Evolutionary conservation across 345 rosid genomes (phyloP).

Genomic region (Pistacia atlantica): DNA sequence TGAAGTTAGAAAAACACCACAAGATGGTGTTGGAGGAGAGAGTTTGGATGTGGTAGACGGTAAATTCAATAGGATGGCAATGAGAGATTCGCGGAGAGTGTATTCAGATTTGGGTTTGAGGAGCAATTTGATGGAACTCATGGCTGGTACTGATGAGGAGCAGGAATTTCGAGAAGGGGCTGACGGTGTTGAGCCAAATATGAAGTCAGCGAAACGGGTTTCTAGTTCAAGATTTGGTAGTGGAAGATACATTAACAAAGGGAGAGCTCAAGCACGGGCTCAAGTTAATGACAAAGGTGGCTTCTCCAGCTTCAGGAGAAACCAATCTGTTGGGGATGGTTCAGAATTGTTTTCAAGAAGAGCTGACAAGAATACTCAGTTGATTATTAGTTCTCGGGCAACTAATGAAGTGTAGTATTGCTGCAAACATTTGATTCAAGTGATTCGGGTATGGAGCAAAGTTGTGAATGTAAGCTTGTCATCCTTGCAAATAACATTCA

Average conservation of each 20-base stretch:
- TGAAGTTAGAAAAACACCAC: constrained; percentile 40
- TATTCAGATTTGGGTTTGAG: constrained; percentile 76
- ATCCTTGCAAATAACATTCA: constrained; percentile 29
- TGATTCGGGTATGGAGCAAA: constrained; percentile 21
- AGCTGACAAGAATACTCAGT: constrained; percentile 18
- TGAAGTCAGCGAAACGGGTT: constrained; percentile 27
- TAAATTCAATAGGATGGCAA: constrained; percentile 25
- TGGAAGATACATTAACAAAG: constrained; percentile 31
- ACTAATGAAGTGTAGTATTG: constrained; percentile 20
- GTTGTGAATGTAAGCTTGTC: constrained; percentile 28
- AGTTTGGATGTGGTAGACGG: constrained; percentile 37
- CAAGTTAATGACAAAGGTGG: constrained; percentile 19
- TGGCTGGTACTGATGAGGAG: constrained; percentile 50
- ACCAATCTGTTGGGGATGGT: constrained; percentile 40
- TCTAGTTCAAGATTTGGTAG: constrained; percentile 47
- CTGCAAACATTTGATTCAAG: constrained; percentile 4
- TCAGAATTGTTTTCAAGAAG: constrained; percentile 31
- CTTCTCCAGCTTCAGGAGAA: constrained; percentile 21
- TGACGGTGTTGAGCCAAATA: constrained; percentile 19
- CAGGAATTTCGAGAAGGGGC: constrained; percentile 30
- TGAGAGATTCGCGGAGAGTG: constrained; percentile 54
- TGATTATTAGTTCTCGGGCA: constrained; percentile 25
- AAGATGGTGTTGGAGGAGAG: constrained; percentile 27
- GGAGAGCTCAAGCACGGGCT: constrained; percentile 26
- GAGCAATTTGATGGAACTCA: constrained; percentile 75